Base-by-base conservation (phyloP, 805 yeast species). In the Kluyveromyces nonfermentans region DNA sequence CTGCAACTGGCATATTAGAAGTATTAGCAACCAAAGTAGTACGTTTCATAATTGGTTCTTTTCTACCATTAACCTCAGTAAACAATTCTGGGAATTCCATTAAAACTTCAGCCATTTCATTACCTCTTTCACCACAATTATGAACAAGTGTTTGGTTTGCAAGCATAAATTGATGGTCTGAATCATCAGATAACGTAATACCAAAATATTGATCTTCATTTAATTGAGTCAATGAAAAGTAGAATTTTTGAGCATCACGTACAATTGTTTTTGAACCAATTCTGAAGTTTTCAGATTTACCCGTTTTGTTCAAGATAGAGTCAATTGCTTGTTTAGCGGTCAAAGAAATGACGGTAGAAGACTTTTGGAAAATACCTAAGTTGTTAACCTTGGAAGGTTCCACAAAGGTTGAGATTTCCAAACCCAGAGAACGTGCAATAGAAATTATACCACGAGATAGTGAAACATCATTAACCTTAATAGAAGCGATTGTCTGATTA, bases 1-100 rank as follows among this genome's bases (percentile, higher is more conserved):
- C 98, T 50, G 99, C 99, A 58, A 93, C 99, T 43, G 99, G 99
- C 99, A 93, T 93, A 68, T 93, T 93, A 35, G 97, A 90, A 37
- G 99, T 93, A 68, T 93, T 93, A 39, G 99, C 99, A 43, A 93
- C 98, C 66, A 93, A 77, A 32, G 97, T 85, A 34, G 99, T 93
- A 75, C 99, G 95, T 74, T 94, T 93, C 97, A 93, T 93, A 64
- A 93, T 93, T 52, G 97, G 97, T 72, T 93, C 99, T 71, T 89
- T 85, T 60, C 85, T 81, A 55, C 97, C 98, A 47, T 79, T 75
- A 46, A 87, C 73, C 67, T 88, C 96, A 46, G 96, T 89, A 68
- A 69, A 86, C 63, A 93, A 75, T 68, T 93, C 97, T 40, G 99
- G 99, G 87, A 93, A 93, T 71, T 93, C 99, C 96, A 90, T 89